Evolutionary conservation across 179 eudicot genomes (phyloP).

Genomic region (Heliamphora pulchella): DNA sequence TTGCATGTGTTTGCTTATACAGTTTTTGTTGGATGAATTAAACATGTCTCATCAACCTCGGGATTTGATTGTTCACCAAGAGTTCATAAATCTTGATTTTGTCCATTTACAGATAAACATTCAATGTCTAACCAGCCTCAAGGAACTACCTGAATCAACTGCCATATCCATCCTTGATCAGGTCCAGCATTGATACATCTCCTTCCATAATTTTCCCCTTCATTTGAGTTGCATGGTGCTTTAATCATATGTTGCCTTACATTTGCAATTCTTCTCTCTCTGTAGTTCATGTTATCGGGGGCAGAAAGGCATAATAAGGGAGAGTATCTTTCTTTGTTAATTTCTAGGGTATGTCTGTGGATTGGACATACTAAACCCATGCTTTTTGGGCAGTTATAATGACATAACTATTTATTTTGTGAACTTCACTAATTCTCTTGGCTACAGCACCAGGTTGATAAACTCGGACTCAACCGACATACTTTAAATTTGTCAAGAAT

Average conservation of each 20-base stretch:
- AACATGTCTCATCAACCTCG: background rate
- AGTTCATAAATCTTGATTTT: constrained; percentile 10
- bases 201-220: background rate
- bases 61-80: background rate
- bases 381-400: background rate
- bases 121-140: constrained; percentile 43
- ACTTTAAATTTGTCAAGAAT: constrained; percentile 28
- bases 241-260: background rate
- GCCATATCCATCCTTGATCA: constrained; percentile 74
- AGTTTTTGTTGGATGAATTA: background rate
- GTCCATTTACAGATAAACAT: constrained; percentile 45
- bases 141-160: constrained; percentile 50
- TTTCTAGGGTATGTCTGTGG: constrained; percentile 43
- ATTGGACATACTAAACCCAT: background rate
- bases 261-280: constrained; percentile 10
- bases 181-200: constrained; percentile 28
- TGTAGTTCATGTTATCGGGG: constrained; percentile 68
- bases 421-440: background rate
- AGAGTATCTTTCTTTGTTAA: constrained; percentile 46
- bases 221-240: background rate
- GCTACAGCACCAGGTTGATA: constrained; percentile 41
- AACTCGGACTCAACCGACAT: constrained; percentile 25
- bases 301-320: constrained; percentile 48
- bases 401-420: background rate
- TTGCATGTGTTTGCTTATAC: background rate